A percentile compares a stretch with the other conserved stretches of the same genome.
phyloP scores from a whole-genome alignment of 768 basidiomycete species.

The Russula sp. region DNA sequence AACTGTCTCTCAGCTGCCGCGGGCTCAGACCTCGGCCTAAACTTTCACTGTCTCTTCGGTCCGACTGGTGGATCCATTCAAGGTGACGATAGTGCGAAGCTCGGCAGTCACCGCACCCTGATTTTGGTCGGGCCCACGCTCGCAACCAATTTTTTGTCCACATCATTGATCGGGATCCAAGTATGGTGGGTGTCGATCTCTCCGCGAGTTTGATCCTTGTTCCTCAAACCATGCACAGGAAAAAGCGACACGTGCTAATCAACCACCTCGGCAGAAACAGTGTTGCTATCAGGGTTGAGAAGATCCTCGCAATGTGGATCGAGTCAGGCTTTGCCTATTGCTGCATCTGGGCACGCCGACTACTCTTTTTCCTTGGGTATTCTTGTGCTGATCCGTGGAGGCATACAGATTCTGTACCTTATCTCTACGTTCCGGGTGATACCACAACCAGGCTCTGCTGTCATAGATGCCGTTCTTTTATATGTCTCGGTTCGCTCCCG shows the following conservation, averaged over 20 bases:
- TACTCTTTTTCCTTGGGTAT: not conserved
- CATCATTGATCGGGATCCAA: conserved; percentile 8
- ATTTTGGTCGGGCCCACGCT: conserved; percentile 10
- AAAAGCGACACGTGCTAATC: not conserved
- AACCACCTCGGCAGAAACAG: not conserved
- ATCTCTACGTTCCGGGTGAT: not conserved
- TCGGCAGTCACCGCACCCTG: not conserved
- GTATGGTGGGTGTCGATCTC: conserved; percentile 2
- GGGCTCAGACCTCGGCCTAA: conserved; percentile 2
- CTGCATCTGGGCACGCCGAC: conserved; percentile 4
- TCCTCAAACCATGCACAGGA: not conserved
- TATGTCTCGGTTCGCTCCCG: conserved; percentile 5
- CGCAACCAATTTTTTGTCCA: conserved; percentile 12
- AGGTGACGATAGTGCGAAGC: not conserved
- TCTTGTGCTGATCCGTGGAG: not conserved
- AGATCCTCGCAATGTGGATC: conserved; percentile 3
- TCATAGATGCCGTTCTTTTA: conserved; percentile 7
- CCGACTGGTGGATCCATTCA: not conserved
- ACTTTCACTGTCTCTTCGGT: not conserved
- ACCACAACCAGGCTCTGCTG: conserved; percentile 6
- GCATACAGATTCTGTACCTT: conserved; percentile 3
- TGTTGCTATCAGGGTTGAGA: not conserved
- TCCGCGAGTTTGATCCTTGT: not conserved
- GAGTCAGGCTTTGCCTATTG: conserved; percentile 15
- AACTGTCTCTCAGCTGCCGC: not conserved